Evolutionary conservation across 23 red algal species (phyloP).

Genomic region (Gracilariopsis chorda): DNA sequence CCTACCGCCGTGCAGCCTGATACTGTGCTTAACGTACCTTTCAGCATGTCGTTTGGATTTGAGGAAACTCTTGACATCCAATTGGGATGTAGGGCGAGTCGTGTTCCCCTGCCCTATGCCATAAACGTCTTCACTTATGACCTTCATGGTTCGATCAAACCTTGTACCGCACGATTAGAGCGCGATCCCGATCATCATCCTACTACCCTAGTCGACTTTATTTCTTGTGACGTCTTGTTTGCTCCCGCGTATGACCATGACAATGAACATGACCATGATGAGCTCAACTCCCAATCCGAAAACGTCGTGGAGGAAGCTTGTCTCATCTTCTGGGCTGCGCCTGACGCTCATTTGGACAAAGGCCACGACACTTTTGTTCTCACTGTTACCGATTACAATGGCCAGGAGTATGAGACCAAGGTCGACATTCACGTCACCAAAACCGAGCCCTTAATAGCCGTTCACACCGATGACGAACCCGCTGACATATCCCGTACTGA

Average conservation of each 20-base stretch:
- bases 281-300: neutral
- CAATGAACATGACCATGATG: neutral
- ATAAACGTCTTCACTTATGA: constrained; percentile 19
- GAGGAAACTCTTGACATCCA: constrained; percentile 21
- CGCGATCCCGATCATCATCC: constrained; percentile 12
- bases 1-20: neutral
- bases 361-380: constrained; percentile 32
- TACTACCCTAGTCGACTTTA: neutral
- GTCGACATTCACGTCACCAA: neutral
- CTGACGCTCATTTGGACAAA: neutral
- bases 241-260: neutral
- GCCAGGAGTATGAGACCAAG: constrained; percentile 9
- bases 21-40: constrained; percentile 1
- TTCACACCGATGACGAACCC: neutral
- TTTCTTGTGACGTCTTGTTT: neutral
- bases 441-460: constrained; percentile 27
- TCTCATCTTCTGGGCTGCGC: constrained; percentile 53
- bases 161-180: constrained; percentile 28
- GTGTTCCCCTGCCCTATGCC: constrained; percentile 60
- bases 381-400: constrained; percentile 28
- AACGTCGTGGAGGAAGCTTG: constrained; percentile 11
- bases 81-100: constrained; percentile 27
- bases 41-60: constrained; percentile 17
- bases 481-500: constrained; percentile 19
- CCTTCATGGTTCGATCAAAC: constrained; percentile 1